Percentiles rank a stretch among this genome's conserved stretches.
Conservation (phyloP, 208 protist species). For the Leishmania gerbilli region DNA sequence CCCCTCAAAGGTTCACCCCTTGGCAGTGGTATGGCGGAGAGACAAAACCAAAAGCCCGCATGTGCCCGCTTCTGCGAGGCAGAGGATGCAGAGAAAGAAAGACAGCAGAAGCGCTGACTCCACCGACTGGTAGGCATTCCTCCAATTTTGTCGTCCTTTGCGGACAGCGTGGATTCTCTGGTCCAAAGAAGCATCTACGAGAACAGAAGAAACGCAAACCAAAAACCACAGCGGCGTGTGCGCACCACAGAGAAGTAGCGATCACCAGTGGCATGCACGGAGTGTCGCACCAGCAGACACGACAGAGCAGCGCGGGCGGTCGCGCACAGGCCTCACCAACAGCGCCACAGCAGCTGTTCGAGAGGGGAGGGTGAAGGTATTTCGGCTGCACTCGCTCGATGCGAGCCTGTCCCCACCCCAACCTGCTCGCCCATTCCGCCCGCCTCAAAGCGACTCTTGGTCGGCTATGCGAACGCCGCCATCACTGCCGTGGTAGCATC, state of each 20-base stretch:
- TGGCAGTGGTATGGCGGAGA: neutral
- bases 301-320: neutral
- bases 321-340: neutral
- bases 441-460: neutral
- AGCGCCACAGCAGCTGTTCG: neutral
- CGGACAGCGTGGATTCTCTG: neutral
- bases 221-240: neutral
- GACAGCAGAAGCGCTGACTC: neutral
- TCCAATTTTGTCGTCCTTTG: neutral
- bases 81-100: neutral
- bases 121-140: neutral
- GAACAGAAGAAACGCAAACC: neutral
- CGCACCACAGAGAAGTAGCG: neutral
- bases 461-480: slow-evolving; percentile 1
- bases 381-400: neutral
- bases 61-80: neutral
- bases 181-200: neutral
- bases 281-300: neutral
- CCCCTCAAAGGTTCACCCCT: neutral
- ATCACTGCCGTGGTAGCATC: neutral
- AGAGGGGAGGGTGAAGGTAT: neutral
- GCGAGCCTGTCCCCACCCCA: neutral
- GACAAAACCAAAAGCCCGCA: neutral
- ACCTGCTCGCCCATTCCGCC: neutral
- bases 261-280: neutral